Base-by-base conservation (phyloP, 176 grass and related monocot species). In the Bonia amplexicaulis region DNA sequence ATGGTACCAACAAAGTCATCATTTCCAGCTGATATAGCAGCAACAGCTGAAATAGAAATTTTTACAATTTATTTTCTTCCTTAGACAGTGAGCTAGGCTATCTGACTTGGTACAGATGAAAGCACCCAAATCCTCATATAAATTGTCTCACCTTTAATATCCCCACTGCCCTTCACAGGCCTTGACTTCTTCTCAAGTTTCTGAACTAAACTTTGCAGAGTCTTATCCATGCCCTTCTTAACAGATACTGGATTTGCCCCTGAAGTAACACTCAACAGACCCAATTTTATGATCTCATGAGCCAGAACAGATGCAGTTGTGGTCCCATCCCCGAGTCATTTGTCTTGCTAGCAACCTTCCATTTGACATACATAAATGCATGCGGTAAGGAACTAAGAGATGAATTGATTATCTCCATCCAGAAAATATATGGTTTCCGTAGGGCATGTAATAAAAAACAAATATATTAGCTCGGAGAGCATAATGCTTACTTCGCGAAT, bases 221-320 rank as follows among this genome's bases (percentile, higher is more conserved):
- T 97, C 64, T 97, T 97, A 49, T 97, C 95, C 9, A 97, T 94
- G 73, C 95, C 95, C 66, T 92, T 97, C 84, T 97, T 97, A 27
- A 97, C 81, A 23, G 95, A 93, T 7, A 97, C 95, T 6, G 95
- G 95, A 57, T 97, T 97, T 12, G 95, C 95, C 76, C 95, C 92
- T 53, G 95, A 97, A 10, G 92, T 93, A 66, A 97, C 92, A 66
- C 92, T 91, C 58, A 97, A 4, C 73, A 97, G 57, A 3, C 95
- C 95, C 70, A 97, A 37, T 45, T 91, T 97, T 3, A 97, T 97
- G 73, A 97, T 97, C 74, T 97, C 89, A n/a, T 88, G 87, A 74
- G 95, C 95, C 25, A 97, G 82, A 84, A 97, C 95, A 22, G 92
- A 94, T 16, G 95, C 95, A 3, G 95, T 97, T 1, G 95, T 94